Base-by-base conservation (phyloP, 2,329 filamentous ascomycete species). In the Neurospora sp. region DNA sequence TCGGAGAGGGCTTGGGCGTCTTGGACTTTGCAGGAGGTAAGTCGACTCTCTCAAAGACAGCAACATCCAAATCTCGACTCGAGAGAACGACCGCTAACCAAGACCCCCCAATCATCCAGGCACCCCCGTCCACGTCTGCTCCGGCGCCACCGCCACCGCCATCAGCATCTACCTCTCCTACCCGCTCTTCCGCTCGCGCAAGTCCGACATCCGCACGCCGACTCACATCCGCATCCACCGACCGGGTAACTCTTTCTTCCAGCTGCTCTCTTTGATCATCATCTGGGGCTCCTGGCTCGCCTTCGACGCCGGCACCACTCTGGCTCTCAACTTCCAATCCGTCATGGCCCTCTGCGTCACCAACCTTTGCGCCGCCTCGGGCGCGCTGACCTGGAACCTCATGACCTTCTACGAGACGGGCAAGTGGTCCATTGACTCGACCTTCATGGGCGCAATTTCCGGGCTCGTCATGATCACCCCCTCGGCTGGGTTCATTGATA, bases 391-490 rank as follows among this genome's bases (percentile, higher is more conserved):
- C 1, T 84, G 83, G 83, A 80, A 81, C 40, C 71, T 77, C 23
- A 80, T 84, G 52, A 83, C 82, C 1, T 84, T 81, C 71, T 75
- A 77, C 39, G 83, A 77, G 69, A 73, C 71, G 0, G 73, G 74
- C 12, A 74, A 72, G 67, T 85, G 83, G 82, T 84, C 82, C 19
- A 74, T 85, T 8, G 83, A 85, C 71, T 80, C 81, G 3, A 83
- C 80, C 4, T 85, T 85, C 75, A 83, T 85, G 80, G 84, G 84
- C 10, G 83, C 83, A 0, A 83, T 86, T n/a, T 78, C 83, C 0
- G 83, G 83, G 0, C 77, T 86, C 4, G 83, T 86, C 28, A 83
- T 85, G 79, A 85, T 86, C 67, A 85, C 83, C 0, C 83, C 83
- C 0, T 78, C 82, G 1, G 83, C 84, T 2, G 77, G 77, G 1